Base-by-base conservation (phyloP, 2,329 filamentous ascomycete species). In the Clonostachys solani region DNA sequence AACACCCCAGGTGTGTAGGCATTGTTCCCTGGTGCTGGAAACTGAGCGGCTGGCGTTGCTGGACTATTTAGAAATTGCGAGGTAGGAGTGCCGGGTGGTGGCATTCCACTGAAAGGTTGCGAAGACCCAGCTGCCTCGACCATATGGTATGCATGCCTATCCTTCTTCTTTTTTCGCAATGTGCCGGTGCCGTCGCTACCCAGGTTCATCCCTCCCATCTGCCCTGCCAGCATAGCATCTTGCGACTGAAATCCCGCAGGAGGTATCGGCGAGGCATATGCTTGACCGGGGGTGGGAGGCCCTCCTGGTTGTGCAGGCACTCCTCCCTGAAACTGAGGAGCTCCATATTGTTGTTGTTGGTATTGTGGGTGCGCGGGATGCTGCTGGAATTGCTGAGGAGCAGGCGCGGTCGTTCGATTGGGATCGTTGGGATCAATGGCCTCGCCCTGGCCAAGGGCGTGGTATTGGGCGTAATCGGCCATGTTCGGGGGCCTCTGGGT, bases 61-160 rank as follows among this genome's bases (percentile, higher is more conserved):
- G 54, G 51, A 46, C 56, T 58, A 48, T 69, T 64, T 40, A 72
- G 62, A 52, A 72, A 72, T 48, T 71, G 65, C 17, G 57, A 61
- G 16, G 60, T 70, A 16, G 78, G 73, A 19, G 74, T 74, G 33
- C 75, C 80, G 12, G 73, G 71, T 19, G 79, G 75, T 2, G 83
- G 81, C 60, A 85, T 81, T 51, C 82, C 85, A 61, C 86, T 85
- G 69, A 87, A 88, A 12, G 82, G 72, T 59, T 87, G 83, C 6
- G 84, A 82, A 34, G 82, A 83, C 44, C 83, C 82, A 6, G 75
- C 75, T 18, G 87, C 82, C 54, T 92, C 89, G 46, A 97, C 81
- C 37, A 83, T 86, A 66, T 97, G 92, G 66, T 95, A 88, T 53
- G 92, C 92, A 69, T 97, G 92, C 50, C 90, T 83, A 64, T 96